These are phyloP conservation scores for Penicillium hesseltinei DNA, from an alignment of 2,329 filamentous ascomycete genomes.

Conservation along the genomic window DNA sequence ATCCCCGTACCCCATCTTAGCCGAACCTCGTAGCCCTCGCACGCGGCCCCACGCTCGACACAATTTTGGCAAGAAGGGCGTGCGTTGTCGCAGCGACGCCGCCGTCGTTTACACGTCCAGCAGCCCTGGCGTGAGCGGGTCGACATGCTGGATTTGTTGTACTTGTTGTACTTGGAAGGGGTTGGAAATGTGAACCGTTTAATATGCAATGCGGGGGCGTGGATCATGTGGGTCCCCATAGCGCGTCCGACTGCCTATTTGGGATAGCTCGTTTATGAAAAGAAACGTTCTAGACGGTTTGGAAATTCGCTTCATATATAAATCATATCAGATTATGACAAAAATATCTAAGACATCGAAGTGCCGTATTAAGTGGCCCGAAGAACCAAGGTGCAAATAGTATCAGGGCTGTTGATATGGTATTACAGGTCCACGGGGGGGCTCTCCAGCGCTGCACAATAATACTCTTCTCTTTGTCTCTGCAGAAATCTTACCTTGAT, in stretches of 20 bases:
- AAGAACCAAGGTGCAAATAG: no score
- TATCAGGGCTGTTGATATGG: no score
- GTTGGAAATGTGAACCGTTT: background rate
- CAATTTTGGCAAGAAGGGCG: conserved; percentile 29
- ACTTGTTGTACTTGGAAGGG: background rate
- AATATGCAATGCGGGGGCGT: background rate
- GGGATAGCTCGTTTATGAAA: background rate
- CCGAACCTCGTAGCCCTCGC: conserved; percentile 34
- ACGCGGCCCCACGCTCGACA: conserved; percentile 21
- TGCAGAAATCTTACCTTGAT: no score
- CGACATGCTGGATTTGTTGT: conserved; percentile 26
- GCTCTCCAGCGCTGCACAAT: no score
- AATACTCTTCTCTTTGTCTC: no score
- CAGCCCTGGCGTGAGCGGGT: conserved; percentile 31
- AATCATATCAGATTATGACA: background rate
- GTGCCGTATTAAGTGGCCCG: background rate
- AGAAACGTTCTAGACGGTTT: no score
- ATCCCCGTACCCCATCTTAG: conserved; percentile 33
- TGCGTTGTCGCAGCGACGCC: conserved; percentile 29
- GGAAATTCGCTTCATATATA: no score
- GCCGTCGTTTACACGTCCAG: conserved; percentile 33
- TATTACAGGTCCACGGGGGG: no score
- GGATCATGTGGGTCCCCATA: background rate
- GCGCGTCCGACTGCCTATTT: background rate
- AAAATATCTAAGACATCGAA: background rate